Base-by-base conservation (phyloP, 768 basidiomycete genomes). In the Termitomyces titanicus region DNA sequence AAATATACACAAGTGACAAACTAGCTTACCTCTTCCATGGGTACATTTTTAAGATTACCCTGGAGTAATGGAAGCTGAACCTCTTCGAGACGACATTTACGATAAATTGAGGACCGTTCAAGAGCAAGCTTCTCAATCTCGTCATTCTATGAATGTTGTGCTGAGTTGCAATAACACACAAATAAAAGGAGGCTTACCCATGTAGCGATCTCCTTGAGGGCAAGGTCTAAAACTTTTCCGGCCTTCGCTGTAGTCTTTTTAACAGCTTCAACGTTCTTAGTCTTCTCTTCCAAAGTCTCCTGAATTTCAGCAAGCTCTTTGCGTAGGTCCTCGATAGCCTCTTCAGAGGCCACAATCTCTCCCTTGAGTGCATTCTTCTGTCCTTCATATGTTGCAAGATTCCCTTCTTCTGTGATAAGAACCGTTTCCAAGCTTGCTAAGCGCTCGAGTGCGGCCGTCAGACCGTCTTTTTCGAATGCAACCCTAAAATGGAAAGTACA, bases 81-180 rank as follows among this genome's bases (percentile, higher is more conserved):
- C 63, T 97, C 94, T 59, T 99, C 97, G 42, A 99, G 77, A 59
- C 94, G 83, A 70, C 96, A 98, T 65, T 91, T 92, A 15, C 95
- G 83, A 67, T 98, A 98, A 44, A 91, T 80, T 0, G 86, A 76
- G 22, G 93, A 91, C 22, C 96, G 79, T 64, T 98, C 95, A 44
- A 92, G 77, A 0, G 85, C 87, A 25, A 89, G 72, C 66, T 91
- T 92, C 69, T 94, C 92, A 56, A 97, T 97, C 64, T 94, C 90
- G 67, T 96, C 95, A 61, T 72, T 70, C 71, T 71, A 53, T 40
- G 34, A 22, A 54, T 56, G 62, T 52, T 11, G 1, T 33, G 29
- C 37, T 59, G 24, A 61, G 40, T 31, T 0, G 33, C 13, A 18
- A 29, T 25, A 20, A 29, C 18, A 22, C 17, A 12, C 20, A n/a